Percentiles rank a stretch among this genome's conserved stretches.
Evolutionary conservation across 352 stramenopile genomes (phyloP).

Genomic region (Phytophthora aleatoria): DNA sequence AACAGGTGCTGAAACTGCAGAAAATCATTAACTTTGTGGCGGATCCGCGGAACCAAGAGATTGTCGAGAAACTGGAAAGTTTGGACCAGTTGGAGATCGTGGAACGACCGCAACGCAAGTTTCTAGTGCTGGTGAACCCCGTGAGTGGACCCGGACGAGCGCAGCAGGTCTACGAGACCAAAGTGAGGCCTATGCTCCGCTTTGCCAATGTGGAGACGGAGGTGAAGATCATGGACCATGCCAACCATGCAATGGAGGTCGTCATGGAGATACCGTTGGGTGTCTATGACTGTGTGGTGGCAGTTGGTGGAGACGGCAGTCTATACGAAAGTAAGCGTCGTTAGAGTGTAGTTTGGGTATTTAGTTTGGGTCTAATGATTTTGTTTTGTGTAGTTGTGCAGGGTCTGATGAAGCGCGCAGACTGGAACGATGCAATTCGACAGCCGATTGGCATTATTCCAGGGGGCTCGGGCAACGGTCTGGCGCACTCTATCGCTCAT

Average conservation of each 20-base stretch:
- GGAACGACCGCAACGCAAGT: slow-evolving; percentile 39
- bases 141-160: slow-evolving; percentile 60
- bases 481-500: slow-evolving; percentile 67
- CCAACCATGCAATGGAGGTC: slow-evolving; percentile 62
- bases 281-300: slow-evolving; percentile 69
- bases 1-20: slow-evolving; percentile 39
- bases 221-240: slow-evolving; percentile 52
- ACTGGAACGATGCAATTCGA: slow-evolving; percentile 76
- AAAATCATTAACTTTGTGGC: slow-evolving; percentile 54
- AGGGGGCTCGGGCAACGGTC: slow-evolving; percentile 67
- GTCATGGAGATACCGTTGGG: slow-evolving; percentile 48
- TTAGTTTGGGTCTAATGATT: neutral
- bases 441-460: slow-evolving; percentile 70
- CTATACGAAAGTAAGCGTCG: slow-evolving; percentile 59
- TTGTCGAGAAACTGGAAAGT: slow-evolving; percentile 24
- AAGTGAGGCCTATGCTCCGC: slow-evolving; percentile 57
- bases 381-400: slow-evolving; percentile 55
- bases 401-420: slow-evolving; percentile 67
- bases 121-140: slow-evolving; percentile 76
- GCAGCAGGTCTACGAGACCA: slow-evolving; percentile 55
- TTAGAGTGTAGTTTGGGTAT: neutral
- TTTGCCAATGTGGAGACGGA: slow-evolving; percentile 57
- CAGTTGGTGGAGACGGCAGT: slow-evolving; percentile 72
- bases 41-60: slow-evolving; percentile 44
- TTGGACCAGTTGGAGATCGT: slow-evolving; percentile 40